Evolutionary conservation across 768 basidiomycete genomes (phyloP).

Genomic region (Psilocybe cyanescens): DNA sequence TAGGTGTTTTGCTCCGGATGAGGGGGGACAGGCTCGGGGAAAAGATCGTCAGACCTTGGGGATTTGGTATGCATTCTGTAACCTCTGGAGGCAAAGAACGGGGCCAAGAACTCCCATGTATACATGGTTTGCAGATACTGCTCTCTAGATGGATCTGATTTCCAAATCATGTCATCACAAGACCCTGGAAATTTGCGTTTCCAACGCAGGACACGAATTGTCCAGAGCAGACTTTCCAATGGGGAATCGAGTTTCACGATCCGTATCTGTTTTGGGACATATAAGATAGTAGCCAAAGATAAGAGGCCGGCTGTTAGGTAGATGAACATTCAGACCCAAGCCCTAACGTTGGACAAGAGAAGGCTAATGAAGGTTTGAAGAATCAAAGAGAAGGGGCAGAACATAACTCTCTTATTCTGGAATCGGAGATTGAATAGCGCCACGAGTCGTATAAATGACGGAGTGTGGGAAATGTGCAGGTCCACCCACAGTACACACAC

Average conservation of each 20-base stretch:
- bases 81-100: conserved; percentile 19
- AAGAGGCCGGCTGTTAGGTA: neutral
- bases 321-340: neutral
- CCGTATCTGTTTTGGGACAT: neutral
- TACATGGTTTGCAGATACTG: neutral
- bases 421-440: no score
- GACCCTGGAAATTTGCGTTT: neutral
- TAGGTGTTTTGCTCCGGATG: neutral
- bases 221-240: neutral
- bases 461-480: no score
- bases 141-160: neutral
- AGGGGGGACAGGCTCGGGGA: neutral
- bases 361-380: no score
- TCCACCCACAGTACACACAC: no score
- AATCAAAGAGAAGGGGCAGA: no score
- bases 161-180: neutral
- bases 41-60: neutral
- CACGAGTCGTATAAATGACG: no score
- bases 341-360: no score
- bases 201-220: neutral
- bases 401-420: no score
- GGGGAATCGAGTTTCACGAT: neutral
- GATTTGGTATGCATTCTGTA: conserved; percentile 8
- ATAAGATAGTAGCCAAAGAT: neutral
- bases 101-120: conserved; percentile 23